Base-by-base conservation (phyloP, 805 yeast genomes). In the Candida andamanensis region DNA sequence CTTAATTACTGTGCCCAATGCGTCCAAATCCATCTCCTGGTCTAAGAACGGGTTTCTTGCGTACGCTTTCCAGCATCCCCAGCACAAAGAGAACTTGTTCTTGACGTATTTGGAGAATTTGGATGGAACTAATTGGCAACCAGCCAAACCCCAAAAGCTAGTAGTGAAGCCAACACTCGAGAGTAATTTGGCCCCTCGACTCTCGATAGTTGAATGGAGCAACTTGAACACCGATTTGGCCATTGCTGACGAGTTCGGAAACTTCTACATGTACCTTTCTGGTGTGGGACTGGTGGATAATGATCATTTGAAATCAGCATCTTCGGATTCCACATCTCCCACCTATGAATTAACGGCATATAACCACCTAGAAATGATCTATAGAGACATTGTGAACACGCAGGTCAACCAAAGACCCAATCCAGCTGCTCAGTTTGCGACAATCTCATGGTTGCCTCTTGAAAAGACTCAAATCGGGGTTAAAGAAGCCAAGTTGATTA, bases 31-130 rank as follows among this genome's bases (percentile, higher is more conserved):
- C n/a, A 67, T 80, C 7, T 71, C 85, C 8, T 86, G 95, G 95
- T 83, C 94, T 8, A 74, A 78, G 42, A 82, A 79, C 43, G 96
- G 96, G 10, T 76, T 85, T 44, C 72, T 89, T 19, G 95, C 95
- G 1, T 85, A 80, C 45, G 60, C 76, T 5, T 67, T 72, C 34
- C 57, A 66, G 24, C 47, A 42, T 23, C 12, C 22, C 13, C 45
- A 52, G 13, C 35, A 59, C 16, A 58, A 50, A 35, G 60, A 56
- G 40, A 63, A 52, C 46, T 50, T 85, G 15, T 60, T 64, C 29
- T 58, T 85, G 37, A 79, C 94, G 0, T 78, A 80, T 54, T 49
- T 86, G 36, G 89, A 80, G 45, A 77, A 86, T 37, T 56, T 74
- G 10, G 80, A 85, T 51, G 97, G 96, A 1, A 66, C 69, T 20